phyloP scores from a whole-genome alignment of 495 filamentous ascomycete genomes.

The Aspergillus haitiensis region DNA sequence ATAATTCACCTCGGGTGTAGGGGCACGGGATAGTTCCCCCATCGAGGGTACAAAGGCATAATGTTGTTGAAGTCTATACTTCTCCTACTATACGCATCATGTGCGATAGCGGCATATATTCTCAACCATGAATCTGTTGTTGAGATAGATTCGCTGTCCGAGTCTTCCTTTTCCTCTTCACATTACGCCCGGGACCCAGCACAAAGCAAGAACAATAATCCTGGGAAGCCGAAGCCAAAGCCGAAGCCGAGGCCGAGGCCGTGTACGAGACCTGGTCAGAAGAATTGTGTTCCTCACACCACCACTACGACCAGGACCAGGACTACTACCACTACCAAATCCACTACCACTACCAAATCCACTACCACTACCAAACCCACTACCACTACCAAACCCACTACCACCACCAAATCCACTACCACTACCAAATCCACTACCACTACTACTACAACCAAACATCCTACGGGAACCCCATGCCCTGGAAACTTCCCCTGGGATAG shows the following conservation, averaged over 20 bases:
- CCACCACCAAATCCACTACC: not conserved
- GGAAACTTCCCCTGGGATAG: slow-evolving; percentile 12
- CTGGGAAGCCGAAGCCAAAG: not conserved
- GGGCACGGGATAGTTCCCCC: too few relatives aligned
- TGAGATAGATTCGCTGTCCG: not conserved
- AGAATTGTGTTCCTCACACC: not conserved
- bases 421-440: not conserved
- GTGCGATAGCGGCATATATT: not conserved
- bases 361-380: not conserved
- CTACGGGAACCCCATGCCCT: slow-evolving; percentile 10
- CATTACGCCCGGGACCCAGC: not conserved
- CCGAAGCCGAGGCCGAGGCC: not conserved
- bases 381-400: slow-evolving; percentile 5
- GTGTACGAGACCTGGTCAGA: not conserved
- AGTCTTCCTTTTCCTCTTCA: slow-evolving; percentile 1
- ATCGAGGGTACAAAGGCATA: not conserved
- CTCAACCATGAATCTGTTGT: not conserved
- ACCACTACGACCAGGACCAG: not conserved
- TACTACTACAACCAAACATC: not conserved
- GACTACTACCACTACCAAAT: not conserved
- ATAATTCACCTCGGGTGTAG: too few relatives aligned
- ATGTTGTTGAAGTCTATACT: not conserved
- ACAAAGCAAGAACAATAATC: not conserved
- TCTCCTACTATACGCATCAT: not conserved
- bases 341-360: slow-evolving; percentile 1